These are phyloP conservation scores for Teunomyces cretensis DNA, from an alignment of 805 yeast genomes.

Conservation along the genomic window DNA sequence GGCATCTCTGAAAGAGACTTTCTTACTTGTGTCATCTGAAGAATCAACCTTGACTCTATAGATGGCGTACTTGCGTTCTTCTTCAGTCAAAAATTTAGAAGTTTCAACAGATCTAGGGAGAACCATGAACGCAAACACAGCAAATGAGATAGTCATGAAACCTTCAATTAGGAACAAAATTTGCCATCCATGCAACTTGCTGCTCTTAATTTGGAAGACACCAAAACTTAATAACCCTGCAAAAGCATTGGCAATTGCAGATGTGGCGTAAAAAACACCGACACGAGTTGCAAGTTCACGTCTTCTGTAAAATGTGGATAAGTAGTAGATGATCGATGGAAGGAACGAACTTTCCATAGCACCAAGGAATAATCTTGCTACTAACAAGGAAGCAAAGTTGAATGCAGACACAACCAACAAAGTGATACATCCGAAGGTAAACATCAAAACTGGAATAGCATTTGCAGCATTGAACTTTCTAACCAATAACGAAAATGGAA, in stretches of 20 bases:
- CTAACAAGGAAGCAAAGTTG: conserved; percentile 28
- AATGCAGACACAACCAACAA: conserved; percentile 38
- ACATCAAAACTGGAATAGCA: conserved; percentile 44
- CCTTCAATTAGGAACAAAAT: conserved; percentile 49
- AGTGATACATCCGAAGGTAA: conserved; percentile 45
- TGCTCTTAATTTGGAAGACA: conserved; percentile 38
- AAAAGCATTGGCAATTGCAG: conserved; percentile 35
- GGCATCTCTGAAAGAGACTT: conserved; percentile 40
- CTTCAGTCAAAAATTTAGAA: conserved; percentile 38
- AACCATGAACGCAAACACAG: conserved; percentile 30
- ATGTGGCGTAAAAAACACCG: conserved; percentile 37
- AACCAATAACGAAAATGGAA: conserved; percentile 43
- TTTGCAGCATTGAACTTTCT: conserved; percentile 44
- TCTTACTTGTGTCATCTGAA: conserved; percentile 37
- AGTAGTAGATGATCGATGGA: conserved; percentile 39
- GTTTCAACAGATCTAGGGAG: conserved; percentile 38
- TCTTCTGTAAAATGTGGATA: conserved; percentile 38
- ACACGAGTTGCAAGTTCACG: conserved; percentile 36
- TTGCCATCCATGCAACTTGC: conserved; percentile 46
- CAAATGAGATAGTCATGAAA: conserved; percentile 33
- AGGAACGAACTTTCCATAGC: conserved; percentile 37
- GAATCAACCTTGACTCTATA: conserved; percentile 46
- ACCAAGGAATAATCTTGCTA: conserved; percentile 40
- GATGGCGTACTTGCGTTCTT: conserved; percentile 38
- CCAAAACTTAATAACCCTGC: conserved; percentile 36